Evolutionary conservation across 805 yeast genomes (phyloP), one percentile per base, ranked within the genome.

Genomic region (Naumovozyma baii): DNA sequence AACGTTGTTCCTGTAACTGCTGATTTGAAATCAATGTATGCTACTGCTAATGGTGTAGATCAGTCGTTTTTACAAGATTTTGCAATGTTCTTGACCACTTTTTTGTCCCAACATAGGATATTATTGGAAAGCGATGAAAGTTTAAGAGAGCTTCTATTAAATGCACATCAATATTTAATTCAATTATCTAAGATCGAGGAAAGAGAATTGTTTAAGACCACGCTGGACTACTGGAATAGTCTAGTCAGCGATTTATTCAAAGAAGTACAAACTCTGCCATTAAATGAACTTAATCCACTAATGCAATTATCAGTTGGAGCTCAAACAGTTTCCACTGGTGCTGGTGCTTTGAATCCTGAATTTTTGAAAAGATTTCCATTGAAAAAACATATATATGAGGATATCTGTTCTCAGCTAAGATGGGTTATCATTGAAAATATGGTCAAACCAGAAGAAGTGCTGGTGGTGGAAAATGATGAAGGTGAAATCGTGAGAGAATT

Each of bases 401-500:
- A 74, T 18, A 69, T 92, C 33, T 72, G 92, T 50, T 80, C 96
- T 3, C 79, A 79, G 55, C 71, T 92, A 54, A 78, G 99, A 64
- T 69, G 82, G 44, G 95, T 94, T n/a, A 81, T 92, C 57, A 92
- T 92, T 54, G 97, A 88, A 64, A 83, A 83, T 54, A 92, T 92
- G 98, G 98, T 85, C 1, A 79, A 95, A 61, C 99, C 99, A 3
- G 98, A 92, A 63, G 99, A 92, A 66, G 98, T 92, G 40, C 72
- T 92, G 41, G 77, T 92, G 66, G 96, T 88, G 37, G 97, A 92
- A 63, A 90, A 90, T 60, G 99, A 92, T 64, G 99, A 92, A 66
- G 98, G 98, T 52, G 98, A 92, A 67, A 90, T 92, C 61, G 98
- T 92, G 34, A 78, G 99, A 57, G 97, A 90, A 57, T 88, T 90